Evolutionary conservation across 176 grass and related monocot genomes (phyloP).

Genomic region (Avena insularis): DNA sequence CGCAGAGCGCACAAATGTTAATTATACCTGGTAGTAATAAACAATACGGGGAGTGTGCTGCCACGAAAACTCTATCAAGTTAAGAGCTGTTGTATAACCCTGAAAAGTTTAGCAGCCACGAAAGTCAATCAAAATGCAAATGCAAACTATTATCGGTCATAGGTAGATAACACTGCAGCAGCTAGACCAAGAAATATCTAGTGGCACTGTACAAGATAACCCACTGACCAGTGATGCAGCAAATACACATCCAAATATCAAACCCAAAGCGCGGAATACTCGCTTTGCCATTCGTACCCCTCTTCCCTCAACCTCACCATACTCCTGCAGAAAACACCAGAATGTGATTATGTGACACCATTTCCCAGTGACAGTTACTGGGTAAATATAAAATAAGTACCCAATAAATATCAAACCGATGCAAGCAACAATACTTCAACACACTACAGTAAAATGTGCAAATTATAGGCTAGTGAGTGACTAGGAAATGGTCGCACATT

Average conservation of each 20-base stretch:
- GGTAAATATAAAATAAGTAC: conserved; percentile 7
- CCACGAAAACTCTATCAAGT: conserved; percentile 52
- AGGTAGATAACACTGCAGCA: neutral
- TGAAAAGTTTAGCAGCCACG: conserved; percentile 41
- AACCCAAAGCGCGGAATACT: conserved; percentile 75
- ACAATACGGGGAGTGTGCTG: conserved; percentile 54
- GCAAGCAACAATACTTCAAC: neutral
- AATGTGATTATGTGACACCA: conserved; percentile 1
- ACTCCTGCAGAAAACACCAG: conserved; percentile 59
- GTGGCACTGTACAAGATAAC: neutral
- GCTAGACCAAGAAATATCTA: conserved; percentile 12
- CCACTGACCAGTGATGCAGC: conserved; percentile 64
- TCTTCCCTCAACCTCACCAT: conserved; percentile 92
- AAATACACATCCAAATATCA: conserved; percentile 91
- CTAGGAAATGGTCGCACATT: conserved; percentile 68
- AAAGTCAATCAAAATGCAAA: conserved; percentile 30
- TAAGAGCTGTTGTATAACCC: conserved; percentile 54
- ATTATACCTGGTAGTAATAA: conserved; percentile 76
- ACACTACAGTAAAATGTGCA: neutral
- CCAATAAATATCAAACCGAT: conserved; percentile 22
- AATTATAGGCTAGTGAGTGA: conserved; percentile 17
- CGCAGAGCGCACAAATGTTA: neutral
- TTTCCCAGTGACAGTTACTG: neutral
- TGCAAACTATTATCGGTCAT: neutral
- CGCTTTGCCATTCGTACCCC: conserved; percentile 93